phyloP scores from a whole-genome alignment of 495 filamentous ascomycete genomes.

The Geopyxis carbonaria region DNA sequence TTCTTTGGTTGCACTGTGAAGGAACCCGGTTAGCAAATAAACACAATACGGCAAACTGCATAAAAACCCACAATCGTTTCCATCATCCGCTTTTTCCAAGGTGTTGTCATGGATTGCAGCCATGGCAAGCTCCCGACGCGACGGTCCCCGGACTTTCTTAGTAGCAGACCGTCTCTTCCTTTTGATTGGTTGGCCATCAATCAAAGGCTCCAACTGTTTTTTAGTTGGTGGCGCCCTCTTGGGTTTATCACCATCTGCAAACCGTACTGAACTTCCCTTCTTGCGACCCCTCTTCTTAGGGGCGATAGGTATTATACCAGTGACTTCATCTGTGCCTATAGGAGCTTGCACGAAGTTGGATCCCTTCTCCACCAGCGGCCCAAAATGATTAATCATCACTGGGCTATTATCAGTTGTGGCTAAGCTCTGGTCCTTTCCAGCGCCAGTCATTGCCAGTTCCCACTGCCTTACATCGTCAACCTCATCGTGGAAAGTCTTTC shows the following conservation, averaged over 20 bases:
- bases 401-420: constrained; percentile 8
- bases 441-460: constrained; percentile 11
- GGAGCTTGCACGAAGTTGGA: constrained; percentile 19
- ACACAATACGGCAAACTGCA: neutral
- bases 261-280: constrained; percentile 1
- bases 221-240: neutral
- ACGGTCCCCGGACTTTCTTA: constrained; percentile 1
- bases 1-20: neutral
- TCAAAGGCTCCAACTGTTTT: no score
- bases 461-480: constrained; percentile 20
- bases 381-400: constrained; percentile 25
- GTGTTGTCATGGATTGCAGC: constrained; percentile 19
- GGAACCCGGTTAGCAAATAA: no score
- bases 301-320: neutral
- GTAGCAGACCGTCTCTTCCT: constrained; percentile 3
- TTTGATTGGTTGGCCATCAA: no score
- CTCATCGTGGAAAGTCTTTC: constrained; percentile 17
- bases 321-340: constrained; percentile 13
- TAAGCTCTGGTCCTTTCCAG: neutral
- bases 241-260: neutral
- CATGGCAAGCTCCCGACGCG: constrained; percentile 23
- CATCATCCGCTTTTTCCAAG: neutral
- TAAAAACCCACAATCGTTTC: neutral
- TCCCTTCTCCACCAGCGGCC: constrained; percentile 17
- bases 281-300: neutral